Conservation (phyloP, 208 protist genomes). For the Angomonas desouzai region DNA sequence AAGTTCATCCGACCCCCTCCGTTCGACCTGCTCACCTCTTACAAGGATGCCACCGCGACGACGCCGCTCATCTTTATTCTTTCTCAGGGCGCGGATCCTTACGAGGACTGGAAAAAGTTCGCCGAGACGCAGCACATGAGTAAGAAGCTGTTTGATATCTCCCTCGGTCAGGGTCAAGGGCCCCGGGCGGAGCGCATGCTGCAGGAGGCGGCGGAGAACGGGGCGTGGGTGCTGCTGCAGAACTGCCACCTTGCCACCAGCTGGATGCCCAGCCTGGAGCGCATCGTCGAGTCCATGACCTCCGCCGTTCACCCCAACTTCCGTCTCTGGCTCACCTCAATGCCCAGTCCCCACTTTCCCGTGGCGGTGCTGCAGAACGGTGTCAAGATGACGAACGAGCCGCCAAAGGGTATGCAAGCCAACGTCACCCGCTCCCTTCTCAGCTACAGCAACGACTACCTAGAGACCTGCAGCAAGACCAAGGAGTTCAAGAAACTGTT, state of each 20-base stretch:
- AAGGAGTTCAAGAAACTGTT: constrained; percentile 94
- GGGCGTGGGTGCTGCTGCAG: constrained; percentile 96
- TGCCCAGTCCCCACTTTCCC: constrained; percentile 97
- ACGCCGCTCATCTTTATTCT: constrained; percentile 98
- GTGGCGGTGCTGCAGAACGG: constrained; percentile 98
- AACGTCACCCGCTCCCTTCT: constrained; percentile 93
- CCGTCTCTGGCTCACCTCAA: constrained; percentile 98
- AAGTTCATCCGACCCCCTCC: constrained; percentile 95
- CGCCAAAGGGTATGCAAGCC: constrained; percentile 96
- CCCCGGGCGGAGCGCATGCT: constrained; percentile 93
- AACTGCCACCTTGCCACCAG: constrained; percentile 98
- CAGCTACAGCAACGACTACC: constrained; percentile 79
- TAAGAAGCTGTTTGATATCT: constrained; percentile 95
- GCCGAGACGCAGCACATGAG: constrained; percentile 94
- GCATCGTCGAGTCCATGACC: constrained; percentile 91
- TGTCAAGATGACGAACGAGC: constrained; percentile 99
- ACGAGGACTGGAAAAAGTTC: constrained; percentile 95
- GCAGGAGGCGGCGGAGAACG: constrained; percentile 91
- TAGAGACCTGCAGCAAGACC: constrained; percentile 86
- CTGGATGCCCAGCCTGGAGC: constrained; percentile 98
- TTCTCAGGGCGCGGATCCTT: constrained; percentile 97
- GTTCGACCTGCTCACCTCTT: constrained; percentile 95
- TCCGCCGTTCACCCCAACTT: constrained; percentile 93
- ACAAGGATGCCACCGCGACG: constrained; percentile 88
- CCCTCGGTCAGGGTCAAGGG: constrained; percentile 98